A percentile compares a stretch with the other conserved stretches of the same genome.
Evolutionary conservation across 2,329 filamentous ascomycete species (phyloP).

Genomic region (Pestalotiopsis fici): DNA sequence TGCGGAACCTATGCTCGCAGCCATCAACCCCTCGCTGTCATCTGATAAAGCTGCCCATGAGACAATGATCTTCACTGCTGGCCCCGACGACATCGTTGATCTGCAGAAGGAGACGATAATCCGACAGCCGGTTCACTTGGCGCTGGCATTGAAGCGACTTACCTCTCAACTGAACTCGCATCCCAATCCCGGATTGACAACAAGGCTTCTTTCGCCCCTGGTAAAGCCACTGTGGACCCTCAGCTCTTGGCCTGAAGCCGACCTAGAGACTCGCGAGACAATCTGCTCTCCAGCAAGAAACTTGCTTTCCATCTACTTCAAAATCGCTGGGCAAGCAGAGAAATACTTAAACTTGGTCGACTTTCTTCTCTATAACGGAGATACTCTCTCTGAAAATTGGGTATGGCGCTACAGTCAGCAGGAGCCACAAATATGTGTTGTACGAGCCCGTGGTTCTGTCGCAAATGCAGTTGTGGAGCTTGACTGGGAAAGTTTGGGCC

Average conservation of each 20-base stretch:
- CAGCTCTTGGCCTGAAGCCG: slow-evolving; percentile 47
- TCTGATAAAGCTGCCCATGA: slow-evolving; percentile 20
- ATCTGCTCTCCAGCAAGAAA: slow-evolving; percentile 47
- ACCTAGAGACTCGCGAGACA: slow-evolving; percentile 32
- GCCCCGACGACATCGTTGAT: slow-evolving; percentile 42
- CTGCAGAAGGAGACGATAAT: slow-evolving; percentile 44
- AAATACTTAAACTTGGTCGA: slow-evolving; percentile 50
- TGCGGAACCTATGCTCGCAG: slow-evolving; percentile 56
- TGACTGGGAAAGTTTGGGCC: slow-evolving; percentile 46
- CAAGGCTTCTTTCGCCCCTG: slow-evolving; percentile 59
- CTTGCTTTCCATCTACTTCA: slow-evolving; percentile 59
- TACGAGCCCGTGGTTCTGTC: slow-evolving; percentile 27
- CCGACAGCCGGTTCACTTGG: slow-evolving; percentile 48
- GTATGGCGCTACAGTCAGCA: slow-evolving; percentile 56
- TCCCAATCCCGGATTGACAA: slow-evolving; percentile 66
- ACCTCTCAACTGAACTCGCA: slow-evolving; percentile 60
- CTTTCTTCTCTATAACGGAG: slow-evolving; percentile 59
- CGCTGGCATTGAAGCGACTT: slow-evolving; percentile 54
- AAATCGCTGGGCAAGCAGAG: slow-evolving; percentile 53
- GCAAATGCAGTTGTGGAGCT: slow-evolving; percentile 22
- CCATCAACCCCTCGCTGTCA: slow-evolving; percentile 45
- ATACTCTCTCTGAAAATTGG: slow-evolving; percentile 25
- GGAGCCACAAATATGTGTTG: slow-evolving; percentile 53
- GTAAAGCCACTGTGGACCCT: slow-evolving; percentile 66
- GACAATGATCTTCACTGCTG: slow-evolving; percentile 26